Conservation (phyloP, 805 yeast genomes). For the Spathaspora boniae region DNA sequence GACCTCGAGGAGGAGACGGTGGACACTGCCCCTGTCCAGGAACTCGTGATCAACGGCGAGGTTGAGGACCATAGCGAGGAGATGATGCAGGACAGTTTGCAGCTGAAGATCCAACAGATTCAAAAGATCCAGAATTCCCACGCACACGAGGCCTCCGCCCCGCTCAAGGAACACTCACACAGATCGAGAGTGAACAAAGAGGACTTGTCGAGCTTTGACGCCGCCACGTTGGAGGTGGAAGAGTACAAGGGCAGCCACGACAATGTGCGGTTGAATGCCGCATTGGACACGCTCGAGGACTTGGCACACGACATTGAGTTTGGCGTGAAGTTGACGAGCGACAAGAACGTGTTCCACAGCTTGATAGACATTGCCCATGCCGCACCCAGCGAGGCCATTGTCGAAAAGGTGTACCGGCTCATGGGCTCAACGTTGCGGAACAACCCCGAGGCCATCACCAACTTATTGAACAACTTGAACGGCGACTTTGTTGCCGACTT, state of each 20-base stretch:
- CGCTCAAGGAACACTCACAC: background rate
- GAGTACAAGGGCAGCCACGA: constrained; percentile 15
- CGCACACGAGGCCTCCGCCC: background rate
- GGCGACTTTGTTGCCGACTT: constrained; percentile 16
- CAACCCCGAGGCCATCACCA: constrained; percentile 57
- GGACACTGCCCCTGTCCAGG: constrained; percentile 1
- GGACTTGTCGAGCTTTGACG: constrained; percentile 17
- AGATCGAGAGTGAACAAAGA: constrained; percentile 9
- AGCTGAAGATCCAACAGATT: background rate
- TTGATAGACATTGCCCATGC: constrained; percentile 22
- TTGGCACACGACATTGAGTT: constrained; percentile 64
- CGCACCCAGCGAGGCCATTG: constrained; percentile 14
- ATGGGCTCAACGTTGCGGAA: constrained; percentile 71
- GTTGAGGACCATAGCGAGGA: constrained; percentile 6
- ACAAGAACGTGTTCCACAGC: constrained; percentile 26
- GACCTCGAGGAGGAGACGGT: constrained; percentile 23
- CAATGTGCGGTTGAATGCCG: constrained; percentile 15
- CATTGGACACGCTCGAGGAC: constrained; percentile 50
- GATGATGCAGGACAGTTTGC: constrained; percentile 2
- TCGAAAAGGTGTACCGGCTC: constrained; percentile 56
- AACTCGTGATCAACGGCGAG: constrained; percentile 6
- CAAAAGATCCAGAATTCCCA: too few relatives aligned
- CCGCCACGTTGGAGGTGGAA: constrained; percentile 14
- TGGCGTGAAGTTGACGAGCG: constrained; percentile 47
- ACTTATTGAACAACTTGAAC: constrained; percentile 25